A percentile compares a stretch with the other conserved stretches of the same genome.
These are phyloP conservation scores for Claviceps fusiformis DNA, from an alignment of 2,329 filamentous ascomycete genomes.

Conservation along the genomic window DNA sequence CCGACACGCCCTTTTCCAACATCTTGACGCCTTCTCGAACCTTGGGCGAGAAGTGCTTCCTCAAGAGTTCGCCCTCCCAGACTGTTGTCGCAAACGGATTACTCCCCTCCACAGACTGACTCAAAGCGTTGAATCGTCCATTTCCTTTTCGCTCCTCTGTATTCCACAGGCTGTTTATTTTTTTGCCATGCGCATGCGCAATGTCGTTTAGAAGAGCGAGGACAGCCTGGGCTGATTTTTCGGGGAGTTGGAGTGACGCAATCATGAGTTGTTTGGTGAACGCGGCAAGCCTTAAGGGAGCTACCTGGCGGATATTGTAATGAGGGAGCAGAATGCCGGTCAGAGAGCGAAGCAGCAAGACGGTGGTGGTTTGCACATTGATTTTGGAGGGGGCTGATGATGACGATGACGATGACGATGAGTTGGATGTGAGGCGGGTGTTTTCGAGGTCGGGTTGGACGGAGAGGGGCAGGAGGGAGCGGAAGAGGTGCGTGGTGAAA, in stretches of 20 bases:
- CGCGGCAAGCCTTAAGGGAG: slow-evolving; percentile 73
- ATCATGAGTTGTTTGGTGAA: slow-evolving; percentile 88
- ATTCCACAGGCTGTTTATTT: slow-evolving; percentile 78
- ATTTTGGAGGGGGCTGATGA: slow-evolving; percentile 48
- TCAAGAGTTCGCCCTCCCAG: slow-evolving; percentile 85
- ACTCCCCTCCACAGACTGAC: slow-evolving; percentile 63
- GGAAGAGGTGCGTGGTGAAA: slow-evolving; percentile 91
- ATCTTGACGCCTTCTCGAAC: slow-evolving; percentile 62
- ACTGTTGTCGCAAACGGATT: slow-evolving; percentile 85
- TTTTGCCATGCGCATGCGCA: slow-evolving; percentile 66
- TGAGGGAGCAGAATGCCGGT: slow-evolving; percentile 67
- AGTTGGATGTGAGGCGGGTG: slow-evolving; percentile 30
- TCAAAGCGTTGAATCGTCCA: slow-evolving; percentile 65
- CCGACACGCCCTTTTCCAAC: slow-evolving; percentile 51
- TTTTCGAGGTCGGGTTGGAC: slow-evolving; percentile 79
- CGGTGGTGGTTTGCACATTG: slow-evolving; percentile 89
- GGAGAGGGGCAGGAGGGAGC: slow-evolving; percentile 63
- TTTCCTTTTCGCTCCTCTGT: slow-evolving; percentile 90
- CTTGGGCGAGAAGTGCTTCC: slow-evolving; percentile 74
- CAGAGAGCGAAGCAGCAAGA: slow-evolving; percentile 77
- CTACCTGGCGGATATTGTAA: slow-evolving; percentile 58
- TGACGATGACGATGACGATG: slow-evolving; percentile 22
- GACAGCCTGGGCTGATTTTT: slow-evolving; percentile 74
- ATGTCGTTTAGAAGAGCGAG: slow-evolving; percentile 67
- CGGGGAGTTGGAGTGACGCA: slow-evolving; percentile 69